Conservation (phyloP, 306 rosid species). For the Sesbania bispinosa region DNA sequence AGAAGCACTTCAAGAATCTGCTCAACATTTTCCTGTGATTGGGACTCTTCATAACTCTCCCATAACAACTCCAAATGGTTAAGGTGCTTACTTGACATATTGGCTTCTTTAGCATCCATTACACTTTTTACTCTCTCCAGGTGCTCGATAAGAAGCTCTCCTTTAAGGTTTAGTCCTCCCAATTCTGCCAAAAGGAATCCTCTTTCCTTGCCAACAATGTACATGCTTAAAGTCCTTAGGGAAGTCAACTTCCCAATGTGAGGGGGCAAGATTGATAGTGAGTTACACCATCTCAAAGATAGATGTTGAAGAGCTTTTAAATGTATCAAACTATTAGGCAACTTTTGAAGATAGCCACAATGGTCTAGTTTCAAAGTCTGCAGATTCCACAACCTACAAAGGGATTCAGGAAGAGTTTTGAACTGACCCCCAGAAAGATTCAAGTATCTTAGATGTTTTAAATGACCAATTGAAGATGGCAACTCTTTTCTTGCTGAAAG, state of each 20-base stretch:
- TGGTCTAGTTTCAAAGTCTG: background rate
- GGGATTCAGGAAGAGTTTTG: background rate
- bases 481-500: rapidly evolving
- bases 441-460: constrained; percentile 19
- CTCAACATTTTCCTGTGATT: background rate
- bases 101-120: background rate
- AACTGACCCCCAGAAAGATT: background rate
- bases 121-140: constrained; percentile 6
- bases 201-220: background rate
- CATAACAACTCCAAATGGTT: background rate
- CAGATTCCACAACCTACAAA: background rate
- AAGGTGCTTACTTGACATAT: constrained; percentile 10
- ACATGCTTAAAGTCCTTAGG: background rate
- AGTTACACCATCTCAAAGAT: rapidly evolving
- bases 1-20: constrained; percentile 22
- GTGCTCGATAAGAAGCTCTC: constrained; percentile 10
- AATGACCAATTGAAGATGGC: background rate
- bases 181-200: constrained; percentile 21
- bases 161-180: background rate
- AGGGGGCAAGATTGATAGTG: background rate
- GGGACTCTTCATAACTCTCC: background rate
- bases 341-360: background rate
- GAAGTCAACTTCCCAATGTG: background rate
- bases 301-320: constrained; percentile 11
- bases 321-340: background rate